Evolutionary conservation across 805 yeast species (phyloP), one percentile per base, ranked within the genome.

Genomic region (Wickerhamiella kazuoi): DNA sequence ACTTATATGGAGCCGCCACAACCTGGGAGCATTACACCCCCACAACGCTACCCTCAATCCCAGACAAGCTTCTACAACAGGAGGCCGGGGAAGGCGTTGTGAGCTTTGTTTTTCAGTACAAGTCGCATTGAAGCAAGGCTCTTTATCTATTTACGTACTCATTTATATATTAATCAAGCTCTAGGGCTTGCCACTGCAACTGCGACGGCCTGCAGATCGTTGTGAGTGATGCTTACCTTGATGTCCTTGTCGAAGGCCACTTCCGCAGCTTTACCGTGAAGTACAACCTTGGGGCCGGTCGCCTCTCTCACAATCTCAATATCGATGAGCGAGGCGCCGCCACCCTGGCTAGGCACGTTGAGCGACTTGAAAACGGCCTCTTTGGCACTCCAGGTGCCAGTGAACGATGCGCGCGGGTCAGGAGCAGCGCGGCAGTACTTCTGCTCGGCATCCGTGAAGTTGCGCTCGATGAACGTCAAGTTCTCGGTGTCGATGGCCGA

Each of bases 371-470:
- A 90, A 28, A 86, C 96, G 33, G 99, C 98, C 66, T 90, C 99
- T 65, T 90, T 90, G 34, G 98, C 98, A 23, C 95, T 82, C 99
- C 99, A 90, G 34, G 93, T 79, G 36, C 99, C 99, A 21, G 98
- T 84, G 62, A 71, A 90, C 3, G 96, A 82, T 13, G 97, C 82
- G 54, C 74, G 79, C 38, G 90, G 81, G 48, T 69, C 69, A 33
- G 96, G 68, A 24, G 95, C 74, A 26, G 65, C 55, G 44, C 60
- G 49, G 60, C 96, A 84, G 68, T 90, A 90, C 28, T 64, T 66
- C 49, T 77, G 76, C 67, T 90, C 99, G 15, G 61, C 65, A 6
- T 57, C 65, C 34, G 97, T 86, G 69, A 86, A 90, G 69, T 90
- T 90, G 57, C 97, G 75, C 61, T 78, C 84, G 43, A 93, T 57